These are phyloP conservation scores for Daedaleopsis nitida DNA, from an alignment of 768 basidiomycete species.

Conservation along the genomic window DNA sequence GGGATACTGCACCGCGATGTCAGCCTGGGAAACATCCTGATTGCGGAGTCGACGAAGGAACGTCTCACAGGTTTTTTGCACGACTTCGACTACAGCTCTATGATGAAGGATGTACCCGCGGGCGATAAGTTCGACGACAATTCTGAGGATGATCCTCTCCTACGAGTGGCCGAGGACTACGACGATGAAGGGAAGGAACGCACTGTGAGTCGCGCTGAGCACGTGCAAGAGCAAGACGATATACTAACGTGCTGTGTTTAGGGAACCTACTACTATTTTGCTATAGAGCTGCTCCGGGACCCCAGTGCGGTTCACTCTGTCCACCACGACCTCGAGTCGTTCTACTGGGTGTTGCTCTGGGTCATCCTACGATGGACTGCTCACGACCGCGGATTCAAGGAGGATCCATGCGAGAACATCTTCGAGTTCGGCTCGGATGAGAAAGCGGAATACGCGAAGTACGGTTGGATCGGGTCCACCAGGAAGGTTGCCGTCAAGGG, in stretches of 20 bases:
- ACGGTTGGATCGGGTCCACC: not conserved
- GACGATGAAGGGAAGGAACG: not conserved
- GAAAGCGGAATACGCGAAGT: not conserved
- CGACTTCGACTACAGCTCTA: slow-evolving; percentile 14
- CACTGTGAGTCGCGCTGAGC: not conserved
- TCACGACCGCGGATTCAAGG: not conserved
- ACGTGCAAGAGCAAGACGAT: not conserved
- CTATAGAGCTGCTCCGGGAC: not conserved
- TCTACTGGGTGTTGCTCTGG: slow-evolving; percentile 15
- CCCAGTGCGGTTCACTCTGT: not conserved
- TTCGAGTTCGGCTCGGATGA: not conserved
- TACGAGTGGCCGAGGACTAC: not conserved
- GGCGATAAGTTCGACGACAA: not conserved
- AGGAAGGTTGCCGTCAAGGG: not conserved
- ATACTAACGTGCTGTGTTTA: not conserved
- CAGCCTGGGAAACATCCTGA: slow-evolving; percentile 20
- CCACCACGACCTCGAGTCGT: slow-evolving; percentile 11
- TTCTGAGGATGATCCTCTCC: not conserved
- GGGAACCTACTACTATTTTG: slow-evolving; percentile 10
- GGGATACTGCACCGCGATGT: slow-evolving; percentile 19
- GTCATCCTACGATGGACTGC: slow-evolving; percentile 10
- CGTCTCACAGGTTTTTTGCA: slow-evolving; percentile 6
- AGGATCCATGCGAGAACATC: not conserved
- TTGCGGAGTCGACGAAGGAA: not conserved
- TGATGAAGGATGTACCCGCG: not conserved